These are phyloP conservation scores for Mycothermus thermophilus DNA, from an alignment of 495 filamentous ascomycete genomes.

Conservation along the genomic window DNA sequence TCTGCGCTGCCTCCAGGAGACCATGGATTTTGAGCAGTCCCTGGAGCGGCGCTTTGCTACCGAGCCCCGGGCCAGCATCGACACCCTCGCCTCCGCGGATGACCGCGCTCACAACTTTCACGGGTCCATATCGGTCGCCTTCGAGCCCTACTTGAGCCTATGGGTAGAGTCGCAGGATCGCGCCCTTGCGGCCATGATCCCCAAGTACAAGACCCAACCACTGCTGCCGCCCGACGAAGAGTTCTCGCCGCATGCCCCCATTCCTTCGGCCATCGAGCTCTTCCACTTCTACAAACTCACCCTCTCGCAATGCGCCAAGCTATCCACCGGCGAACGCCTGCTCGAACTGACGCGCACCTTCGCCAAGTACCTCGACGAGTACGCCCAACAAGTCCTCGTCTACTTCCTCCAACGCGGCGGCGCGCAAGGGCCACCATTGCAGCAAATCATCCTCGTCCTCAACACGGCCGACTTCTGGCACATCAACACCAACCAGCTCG, in stretches of 20 bases:
- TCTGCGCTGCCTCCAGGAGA: constrained; percentile 87
- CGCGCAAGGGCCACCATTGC: constrained; percentile 46
- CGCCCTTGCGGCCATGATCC: constrained; percentile 72
- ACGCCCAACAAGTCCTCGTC: constrained; percentile 84
- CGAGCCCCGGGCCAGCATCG: constrained; percentile 71
- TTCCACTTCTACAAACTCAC: constrained; percentile 92
- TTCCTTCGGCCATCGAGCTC: constrained; percentile 86
- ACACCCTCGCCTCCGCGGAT: constrained; percentile 72
- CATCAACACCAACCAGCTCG: constrained; percentile 75
- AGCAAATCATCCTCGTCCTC: constrained; percentile 72
- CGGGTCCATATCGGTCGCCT: constrained; percentile 89
- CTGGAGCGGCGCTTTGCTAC: constrained; percentile 72
- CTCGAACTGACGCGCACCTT: constrained; percentile 75
- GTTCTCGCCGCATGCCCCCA: constrained; percentile 78
- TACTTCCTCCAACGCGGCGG: constrained; percentile 53
- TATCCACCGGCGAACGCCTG: constrained; percentile 76
- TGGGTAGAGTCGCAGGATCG: constrained; percentile 97
- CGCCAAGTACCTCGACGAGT: constrained; percentile 88
- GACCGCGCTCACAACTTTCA: constrained; percentile 70
- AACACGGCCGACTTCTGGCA: constrained; percentile 99
- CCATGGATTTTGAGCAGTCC: constrained; percentile 89
- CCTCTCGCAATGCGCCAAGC: constrained; percentile 86
- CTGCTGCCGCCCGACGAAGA: constrained; percentile 75
- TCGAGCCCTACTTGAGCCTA: constrained; percentile 89
- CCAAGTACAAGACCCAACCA: constrained; percentile 76